Evolutionary conservation across 306 rosid species (phyloP), one percentile per base, ranked within the genome.

Genomic region (Carpinus fangiana): DNA sequence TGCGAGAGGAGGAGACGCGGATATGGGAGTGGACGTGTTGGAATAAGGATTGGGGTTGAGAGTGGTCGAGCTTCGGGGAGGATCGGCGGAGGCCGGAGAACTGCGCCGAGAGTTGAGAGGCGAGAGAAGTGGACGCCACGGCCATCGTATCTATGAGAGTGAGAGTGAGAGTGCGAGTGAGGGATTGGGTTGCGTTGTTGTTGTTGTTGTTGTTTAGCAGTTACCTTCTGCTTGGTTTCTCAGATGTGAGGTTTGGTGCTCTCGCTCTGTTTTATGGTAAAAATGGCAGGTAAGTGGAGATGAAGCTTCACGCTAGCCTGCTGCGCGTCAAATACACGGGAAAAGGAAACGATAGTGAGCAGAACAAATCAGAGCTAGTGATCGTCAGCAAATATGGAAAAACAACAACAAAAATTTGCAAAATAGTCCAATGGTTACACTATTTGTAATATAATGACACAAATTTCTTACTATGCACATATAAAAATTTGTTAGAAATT

Each of bases 111-210:
- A 91, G 89, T 16, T 90, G 98, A 21, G 98, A 93, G 26, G 84
- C 93, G 20, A 90, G 90, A 77, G 98, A 94, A 1, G 96, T 82
- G 59, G 98, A 90, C 17, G 92, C 90, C 51, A 83, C 91, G 72
- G 97, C 97, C 98, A 92, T 92, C 17, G 79, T 50, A 21, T 65
- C 43, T 48, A 2, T 1, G 60, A 9, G 61, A 56, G 73, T 3
- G 60, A 9, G 61, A 56, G 73, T 3, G 73, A 50, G 73, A 73
- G 66, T 50, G 52, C 2, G 46, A 74, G 61, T 53, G 38, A 61
- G 46, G 70, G 45, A 12, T 28, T 8, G 66, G 43, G 70, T 21
- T 21, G 26, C 26, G 72, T 12, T 12, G 43, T 36, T 20, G 34
- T 52, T 47, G 50, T 12, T 12, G 43, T 36, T 20, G 34, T 52